Percentiles rank a stretch among this genome's conserved stretches.
Conservation (phyloP, 257 asterid species). For the Fraxinus americana region DNA sequence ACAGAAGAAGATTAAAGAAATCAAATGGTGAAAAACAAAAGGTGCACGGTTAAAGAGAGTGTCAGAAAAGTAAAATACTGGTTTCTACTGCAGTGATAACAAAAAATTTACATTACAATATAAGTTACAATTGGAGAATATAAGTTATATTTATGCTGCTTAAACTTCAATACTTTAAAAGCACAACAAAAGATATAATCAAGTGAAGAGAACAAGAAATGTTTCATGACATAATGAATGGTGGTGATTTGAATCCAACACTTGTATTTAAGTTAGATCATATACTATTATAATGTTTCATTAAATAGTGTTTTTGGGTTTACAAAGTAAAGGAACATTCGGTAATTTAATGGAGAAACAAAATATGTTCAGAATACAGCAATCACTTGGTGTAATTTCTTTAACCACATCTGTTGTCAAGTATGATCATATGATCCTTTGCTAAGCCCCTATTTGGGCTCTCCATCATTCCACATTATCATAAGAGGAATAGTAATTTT, state of each 20-base stretch:
- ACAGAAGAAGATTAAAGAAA: conserved; percentile 23
- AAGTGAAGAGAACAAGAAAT: not conserved
- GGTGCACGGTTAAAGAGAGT: not conserved
- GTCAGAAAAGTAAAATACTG: not conserved
- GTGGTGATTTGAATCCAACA: not conserved
- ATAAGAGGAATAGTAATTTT: too few species aligned
- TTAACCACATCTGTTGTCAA: not conserved
- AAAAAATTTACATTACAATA: too few species aligned
- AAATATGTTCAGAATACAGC: not conserved
- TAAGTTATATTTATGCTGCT: not conserved
- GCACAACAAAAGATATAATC: not conserved
- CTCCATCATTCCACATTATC: too few species aligned
- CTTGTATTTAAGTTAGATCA: too few species aligned
- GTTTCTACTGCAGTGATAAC: not conserved
- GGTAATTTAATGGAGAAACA: not conserved
- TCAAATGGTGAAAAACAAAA: conserved; percentile 5
- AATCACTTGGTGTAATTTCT: not conserved
- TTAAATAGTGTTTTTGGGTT: too few species aligned
- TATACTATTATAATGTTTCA: not conserved
- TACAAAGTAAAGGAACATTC: not conserved
- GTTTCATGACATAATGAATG: too few species aligned
- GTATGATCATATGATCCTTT: not conserved
- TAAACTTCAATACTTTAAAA: not conserved
- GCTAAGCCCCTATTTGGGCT: not conserved
- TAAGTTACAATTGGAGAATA: not conserved